phyloP scores from a whole-genome alignment of 257 asterid genomes.

The Solanum bukasovii region DNA sequence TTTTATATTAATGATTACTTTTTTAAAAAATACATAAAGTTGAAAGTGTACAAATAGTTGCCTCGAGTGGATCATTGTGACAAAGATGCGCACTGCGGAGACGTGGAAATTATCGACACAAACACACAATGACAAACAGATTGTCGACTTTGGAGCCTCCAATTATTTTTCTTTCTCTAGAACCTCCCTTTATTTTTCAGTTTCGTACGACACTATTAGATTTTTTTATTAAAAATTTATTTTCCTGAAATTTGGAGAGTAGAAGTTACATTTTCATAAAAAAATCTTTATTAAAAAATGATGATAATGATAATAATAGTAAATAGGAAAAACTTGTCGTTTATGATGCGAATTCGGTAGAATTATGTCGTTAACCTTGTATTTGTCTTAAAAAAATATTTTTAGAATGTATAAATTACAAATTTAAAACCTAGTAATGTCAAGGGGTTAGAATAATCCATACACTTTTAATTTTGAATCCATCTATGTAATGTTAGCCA shows the following conservation, averaged over 20 bases:
- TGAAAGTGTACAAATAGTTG: neutral
- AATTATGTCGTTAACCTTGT: neutral
- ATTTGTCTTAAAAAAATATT: neutral
- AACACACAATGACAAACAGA: neutral
- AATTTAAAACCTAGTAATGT: neutral
- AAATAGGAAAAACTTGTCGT: neutral
- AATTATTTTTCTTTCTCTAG: neutral
- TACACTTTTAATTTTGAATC: neutral
- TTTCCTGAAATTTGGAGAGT: neutral
- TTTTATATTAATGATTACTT: too few species aligned
- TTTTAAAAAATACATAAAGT: too few species aligned
- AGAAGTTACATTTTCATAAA: neutral
- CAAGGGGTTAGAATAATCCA: neutral
- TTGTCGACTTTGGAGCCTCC: neutral
- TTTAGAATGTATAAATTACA: neutral
- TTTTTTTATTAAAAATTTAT: neutral
- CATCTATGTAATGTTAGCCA: neutral
- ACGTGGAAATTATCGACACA: constrained; percentile 9
- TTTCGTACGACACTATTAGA: neutral
- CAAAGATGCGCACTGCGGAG: constrained; percentile 1
- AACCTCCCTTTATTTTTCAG: neutral
- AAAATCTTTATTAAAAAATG: neutral
- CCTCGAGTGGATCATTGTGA: neutral
- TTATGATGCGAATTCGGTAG: neutral
- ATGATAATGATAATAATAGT: too few species aligned